These are phyloP conservation scores for Boletus fagicola DNA, from an alignment of 768 basidiomycete species.

Conservation along the genomic window DNA sequence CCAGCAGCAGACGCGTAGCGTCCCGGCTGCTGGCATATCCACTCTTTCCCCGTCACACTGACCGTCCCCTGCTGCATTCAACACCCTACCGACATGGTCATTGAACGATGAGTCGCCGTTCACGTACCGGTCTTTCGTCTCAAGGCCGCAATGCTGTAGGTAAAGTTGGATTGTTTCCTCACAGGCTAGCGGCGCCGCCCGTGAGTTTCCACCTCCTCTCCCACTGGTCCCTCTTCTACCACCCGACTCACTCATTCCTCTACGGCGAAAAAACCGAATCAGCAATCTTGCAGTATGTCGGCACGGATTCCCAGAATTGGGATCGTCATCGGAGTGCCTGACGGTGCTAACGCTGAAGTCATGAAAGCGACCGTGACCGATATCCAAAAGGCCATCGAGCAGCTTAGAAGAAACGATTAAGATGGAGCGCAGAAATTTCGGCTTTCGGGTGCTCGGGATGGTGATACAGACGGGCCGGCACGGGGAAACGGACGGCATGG, in stretches of 20 bases:
- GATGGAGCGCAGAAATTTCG: slow-evolving; percentile 70
- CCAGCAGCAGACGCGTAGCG: no score
- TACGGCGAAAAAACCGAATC: slow-evolving; percentile 50
- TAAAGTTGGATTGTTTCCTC: no score
- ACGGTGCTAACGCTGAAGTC: slow-evolving; percentile 44
- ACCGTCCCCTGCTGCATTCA: no score
- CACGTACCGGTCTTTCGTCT: no score
- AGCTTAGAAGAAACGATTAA: slow-evolving; percentile 59
- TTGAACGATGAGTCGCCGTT: no score
- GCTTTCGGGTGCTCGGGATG: slow-evolving; percentile 66
- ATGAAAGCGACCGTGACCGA: slow-evolving; percentile 90
- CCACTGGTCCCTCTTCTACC: no score
- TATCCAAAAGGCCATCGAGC: slow-evolving; percentile 86
- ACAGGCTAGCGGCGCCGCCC: no score
- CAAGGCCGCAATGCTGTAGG: no score
- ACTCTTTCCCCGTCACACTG: no score
- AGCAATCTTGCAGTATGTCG: slow-evolving; percentile 29
- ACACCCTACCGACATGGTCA: no score
- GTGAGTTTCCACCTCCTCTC: no score
- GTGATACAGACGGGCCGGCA: slow-evolving; percentile 48
- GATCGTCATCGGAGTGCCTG: slow-evolving; percentile 26
- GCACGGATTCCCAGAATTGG: slow-evolving; percentile 25
- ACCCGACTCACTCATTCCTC: slow-evolving; percentile 38
- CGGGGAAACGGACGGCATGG: slow-evolving; percentile 46
- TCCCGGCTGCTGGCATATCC: no score